Base-by-base conservation (phyloP, 352 stramenopile genomes). In the Phytophthora ramorum region DNA sequence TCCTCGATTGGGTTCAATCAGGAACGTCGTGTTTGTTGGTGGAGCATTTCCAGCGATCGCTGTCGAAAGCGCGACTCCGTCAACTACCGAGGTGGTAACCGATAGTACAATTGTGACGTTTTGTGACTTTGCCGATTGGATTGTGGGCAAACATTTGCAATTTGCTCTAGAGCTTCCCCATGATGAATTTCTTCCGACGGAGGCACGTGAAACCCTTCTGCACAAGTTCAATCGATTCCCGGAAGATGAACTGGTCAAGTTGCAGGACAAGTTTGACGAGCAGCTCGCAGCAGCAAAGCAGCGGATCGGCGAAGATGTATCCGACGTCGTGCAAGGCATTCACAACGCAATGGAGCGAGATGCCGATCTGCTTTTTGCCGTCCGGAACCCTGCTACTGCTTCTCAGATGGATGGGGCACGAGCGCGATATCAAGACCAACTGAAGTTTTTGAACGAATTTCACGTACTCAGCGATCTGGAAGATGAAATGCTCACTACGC, bases 111-210 rank as follows among this genome's bases (percentile, higher is more conserved):
- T 41, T 10, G 7, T 64, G 9, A 1, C 10, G 1, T 34, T 7
- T 28, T n/a, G 1, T 0, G n/a, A n/a, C 2, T 60, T 76, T 24
- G 63, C 50, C 3, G 34, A 69, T 2, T 76, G 63, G 68, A 1
- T 76, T 7, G 19, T 16, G 22, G n/a, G 53, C 14, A 72, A 66
- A 20, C 34, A 57, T 35, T 8, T 35, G 6, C 0, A 24, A 1
- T 63, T 53, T 19, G 7, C 17, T 5, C 10, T 70, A 35, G 12
- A 59, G 0, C 38, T 73, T 2, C 38, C 20, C 19, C 4, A 4
- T 8, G 40, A 26, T 22, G 16, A 20, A 35, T 12, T 2, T 7
- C 4, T 47, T 8, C 13, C 22, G 1, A 22, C 32, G 6, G 13
- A 6, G 3, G 1, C 1, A 14, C 54, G 51, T 3, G 38, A 69